Evolutionary conservation across 768 basidiomycete genomes (phyloP), one percentile per base, ranked within the genome.

Genomic region (Boletus rufocinnamomeus): DNA sequence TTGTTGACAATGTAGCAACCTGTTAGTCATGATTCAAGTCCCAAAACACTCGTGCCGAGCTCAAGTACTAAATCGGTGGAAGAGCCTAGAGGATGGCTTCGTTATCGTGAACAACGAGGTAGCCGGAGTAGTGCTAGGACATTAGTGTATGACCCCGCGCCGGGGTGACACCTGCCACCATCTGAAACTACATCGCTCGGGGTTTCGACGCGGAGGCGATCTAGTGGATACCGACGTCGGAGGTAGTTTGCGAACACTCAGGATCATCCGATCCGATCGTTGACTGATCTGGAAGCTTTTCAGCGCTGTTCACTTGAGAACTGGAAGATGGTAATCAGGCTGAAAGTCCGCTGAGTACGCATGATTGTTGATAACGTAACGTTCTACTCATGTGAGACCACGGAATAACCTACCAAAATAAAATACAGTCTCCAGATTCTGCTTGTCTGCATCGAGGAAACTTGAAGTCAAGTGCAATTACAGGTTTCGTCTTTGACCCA

Each of bases 251-350:
- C 48, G 44, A 63, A n/a, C n/a, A 7, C 23, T 4, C 41, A 10
- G 10, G n/a, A n/a, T n/a, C n/a, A 47, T 6, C 19, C 9, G 35
- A 37, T 37, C 40, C 17, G 43, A 43, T 23, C 44, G 14, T 19
- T 9, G 48, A 27, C 3, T 14, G 27, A 50, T 50, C 48, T 41
- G 46, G 40, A 40, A 13, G 13, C 7, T 4, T 52, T 35, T 21
- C 41, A 10, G 35, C 46, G 41, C 40, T 52, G 23, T 52, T 56
- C 40, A 23, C 46, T 37, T 63, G 40, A 41, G 40, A 52, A 51
- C n/a, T 9, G 38, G n/a, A 35, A 17, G 49, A 38, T 37, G 27
- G 38, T 64, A 38, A 37, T 28, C 47, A 45, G 47, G 43, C 54
- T 19, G 7, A 13, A 38, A 46, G 27, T 46, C 54, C 56, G 55